Conservation (phyloP, 1,139 yeast species). For the Magnusiomyces fungicola region DNA sequence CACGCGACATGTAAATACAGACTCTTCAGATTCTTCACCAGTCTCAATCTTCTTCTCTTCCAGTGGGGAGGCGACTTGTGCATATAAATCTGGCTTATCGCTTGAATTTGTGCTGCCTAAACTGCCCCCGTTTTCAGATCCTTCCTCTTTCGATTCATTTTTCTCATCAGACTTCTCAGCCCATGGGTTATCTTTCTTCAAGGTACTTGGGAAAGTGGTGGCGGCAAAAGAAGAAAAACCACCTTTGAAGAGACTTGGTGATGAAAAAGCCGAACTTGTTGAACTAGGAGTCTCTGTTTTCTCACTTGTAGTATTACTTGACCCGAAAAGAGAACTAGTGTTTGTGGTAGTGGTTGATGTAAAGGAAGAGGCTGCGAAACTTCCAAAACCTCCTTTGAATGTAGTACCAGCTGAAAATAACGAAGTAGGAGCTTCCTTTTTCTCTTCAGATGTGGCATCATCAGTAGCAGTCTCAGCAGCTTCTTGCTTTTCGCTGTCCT, state of each 20-base stretch:
- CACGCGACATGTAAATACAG: conserved; percentile 62
- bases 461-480: conserved; percentile 6
- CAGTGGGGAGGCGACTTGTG: conserved; percentile 36
- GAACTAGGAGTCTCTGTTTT: not conserved
- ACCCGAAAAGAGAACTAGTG: not conserved
- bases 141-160: conserved; percentile 13
- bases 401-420: conserved; percentile 10
- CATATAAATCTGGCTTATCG: conserved; percentile 31
- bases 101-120: conserved; percentile 28
- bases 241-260: conserved; percentile 15
- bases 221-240: conserved; percentile 15
- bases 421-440: conserved; percentile 6
- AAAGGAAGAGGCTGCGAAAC: conserved; percentile 12
- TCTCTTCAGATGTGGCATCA: conserved; percentile 4
- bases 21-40: conserved; percentile 84
- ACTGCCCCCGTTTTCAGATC: conserved; percentile 11
- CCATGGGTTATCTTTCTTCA: conserved; percentile 17
- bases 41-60: conserved; percentile 54
- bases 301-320: not conserved
- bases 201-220: conserved; percentile 6
- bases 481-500: not conserved
- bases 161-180: conserved; percentile 14
- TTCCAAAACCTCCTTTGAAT: conserved; percentile 16
- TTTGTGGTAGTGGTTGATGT: conserved; percentile 1
- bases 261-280: conserved; percentile 2